Conservation (phyloP, 2,329 filamentous ascomycete species). For the Microcera coccophila region DNA sequence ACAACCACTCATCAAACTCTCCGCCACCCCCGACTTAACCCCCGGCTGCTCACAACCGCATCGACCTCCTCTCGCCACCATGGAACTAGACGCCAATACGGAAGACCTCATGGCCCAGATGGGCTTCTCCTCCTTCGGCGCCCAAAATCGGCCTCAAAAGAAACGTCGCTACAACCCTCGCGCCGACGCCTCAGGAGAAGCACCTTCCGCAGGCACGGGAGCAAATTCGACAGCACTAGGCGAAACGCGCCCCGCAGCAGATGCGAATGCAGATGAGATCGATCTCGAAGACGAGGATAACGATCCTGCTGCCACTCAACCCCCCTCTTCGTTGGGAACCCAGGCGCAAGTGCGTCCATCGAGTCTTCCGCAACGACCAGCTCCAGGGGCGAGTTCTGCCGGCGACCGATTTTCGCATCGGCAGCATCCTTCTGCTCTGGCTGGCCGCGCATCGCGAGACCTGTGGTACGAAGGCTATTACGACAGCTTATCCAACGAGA, state of each 20-base stretch:
- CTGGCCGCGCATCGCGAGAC: slow-evolving; percentile 12
- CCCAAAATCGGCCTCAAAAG: slow-evolving; percentile 50
- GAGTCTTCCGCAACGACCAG: slow-evolving; percentile 33
- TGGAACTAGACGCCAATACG: slow-evolving; percentile 15
- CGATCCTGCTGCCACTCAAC: not conserved
- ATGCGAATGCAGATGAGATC: slow-evolving; percentile 45
- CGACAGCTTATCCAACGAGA: slow-evolving; percentile 63
- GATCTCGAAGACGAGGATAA: slow-evolving; percentile 39
- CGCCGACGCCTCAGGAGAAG: slow-evolving; percentile 40
- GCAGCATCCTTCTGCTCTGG: not conserved
- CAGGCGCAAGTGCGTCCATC: slow-evolving; percentile 31
- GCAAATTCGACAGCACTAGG: slow-evolving; percentile 38
- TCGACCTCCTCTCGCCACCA: not conserved
- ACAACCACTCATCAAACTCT: not conserved
- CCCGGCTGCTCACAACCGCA: not conserved
- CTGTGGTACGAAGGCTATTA: slow-evolving; percentile 67
- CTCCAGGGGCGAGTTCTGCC: slow-evolving; percentile 3
- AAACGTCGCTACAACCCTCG: slow-evolving; percentile 64
- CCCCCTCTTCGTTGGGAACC: slow-evolving; percentile 6
- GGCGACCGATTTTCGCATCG: slow-evolving; percentile 3
- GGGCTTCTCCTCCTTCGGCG: slow-evolving; percentile 71
- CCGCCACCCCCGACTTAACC: not conserved
- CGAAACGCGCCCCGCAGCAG: slow-evolving; percentile 11
- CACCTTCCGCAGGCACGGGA: slow-evolving; percentile 27
- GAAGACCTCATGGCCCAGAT: slow-evolving; percentile 60